phyloP scores from a whole-genome alignment of 768 basidiomycete species.

The Leccinum uliginosum region DNA sequence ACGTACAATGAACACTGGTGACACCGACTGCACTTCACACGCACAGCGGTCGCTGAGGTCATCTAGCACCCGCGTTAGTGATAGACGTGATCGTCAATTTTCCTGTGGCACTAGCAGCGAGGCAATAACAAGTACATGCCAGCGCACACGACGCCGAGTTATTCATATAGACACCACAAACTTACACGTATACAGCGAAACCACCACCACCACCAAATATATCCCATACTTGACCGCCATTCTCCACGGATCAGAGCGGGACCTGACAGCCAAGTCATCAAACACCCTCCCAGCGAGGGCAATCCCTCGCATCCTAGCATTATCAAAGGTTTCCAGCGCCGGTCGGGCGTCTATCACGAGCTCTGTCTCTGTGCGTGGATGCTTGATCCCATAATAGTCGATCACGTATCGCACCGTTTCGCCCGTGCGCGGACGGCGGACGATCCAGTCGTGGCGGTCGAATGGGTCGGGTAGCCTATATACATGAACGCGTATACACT shows the following conservation, averaged over 20 bases:
- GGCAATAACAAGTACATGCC: neutral
- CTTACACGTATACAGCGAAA: neutral
- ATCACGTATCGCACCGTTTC: conserved; percentile 7
- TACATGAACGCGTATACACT: neutral
- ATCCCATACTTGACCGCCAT: neutral
- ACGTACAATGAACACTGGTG: no score
- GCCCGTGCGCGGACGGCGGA: conserved; percentile 5
- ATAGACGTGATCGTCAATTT: neutral
- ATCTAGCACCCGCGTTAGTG: neutral
- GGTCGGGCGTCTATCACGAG: conserved; percentile 6
- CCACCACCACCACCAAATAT: conserved; percentile 1
- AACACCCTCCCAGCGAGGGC: neutral
- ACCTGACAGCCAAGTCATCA: neutral
- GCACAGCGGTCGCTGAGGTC: neutral
- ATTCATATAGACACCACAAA: neutral
- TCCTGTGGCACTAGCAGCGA: no score
- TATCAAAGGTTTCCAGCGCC: conserved; percentile 8
- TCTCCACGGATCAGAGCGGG: neutral
- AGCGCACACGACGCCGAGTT: neutral
- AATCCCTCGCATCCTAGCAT: conserved; percentile 7
- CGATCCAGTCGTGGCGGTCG: conserved; percentile 15
- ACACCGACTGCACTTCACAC: no score
- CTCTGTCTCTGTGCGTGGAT: conserved; percentile 2
- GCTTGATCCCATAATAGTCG: conserved; percentile 12
- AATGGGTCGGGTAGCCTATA: conserved; percentile 11